Evolutionary conservation across 345 rosid species (phyloP).

Genomic region (Eucalyptus paniculata): DNA sequence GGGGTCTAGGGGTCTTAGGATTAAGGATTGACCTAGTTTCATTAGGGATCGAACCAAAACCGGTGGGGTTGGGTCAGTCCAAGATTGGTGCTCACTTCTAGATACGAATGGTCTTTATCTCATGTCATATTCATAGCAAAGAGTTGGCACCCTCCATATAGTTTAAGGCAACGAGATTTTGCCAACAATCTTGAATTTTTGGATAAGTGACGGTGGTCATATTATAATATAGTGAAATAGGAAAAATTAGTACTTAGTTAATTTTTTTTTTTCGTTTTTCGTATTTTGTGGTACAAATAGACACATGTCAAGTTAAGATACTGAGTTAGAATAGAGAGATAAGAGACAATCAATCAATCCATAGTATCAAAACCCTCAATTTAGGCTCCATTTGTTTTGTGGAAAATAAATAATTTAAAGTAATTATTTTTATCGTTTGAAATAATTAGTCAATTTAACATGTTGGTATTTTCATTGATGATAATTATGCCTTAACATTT

Average conservation of each 20-base stretch:
- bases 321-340: not conserved
- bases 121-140: not conserved
- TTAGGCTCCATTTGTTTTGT: not conserved
- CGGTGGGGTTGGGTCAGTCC: no score
- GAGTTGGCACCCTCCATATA: not conserved
- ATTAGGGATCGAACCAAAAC: no score
- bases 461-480: not conserved
- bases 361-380: not conserved
- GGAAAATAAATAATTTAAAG: no score
- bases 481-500: no score
- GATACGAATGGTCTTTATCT: not conserved
- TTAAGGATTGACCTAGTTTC: no score
- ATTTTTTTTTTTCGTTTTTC: not conserved
- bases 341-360: not conserved
- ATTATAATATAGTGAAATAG: not conserved
- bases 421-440: no score
- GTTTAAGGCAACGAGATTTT: not conserved
- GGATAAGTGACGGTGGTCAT: not conserved
- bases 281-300: not conserved
- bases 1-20: no score
- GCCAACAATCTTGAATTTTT: not conserved
- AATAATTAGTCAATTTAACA: no score
- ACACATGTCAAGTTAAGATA: not conserved
- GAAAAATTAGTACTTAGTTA: not conserved
- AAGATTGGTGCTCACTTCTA: no score